These are phyloP conservation scores for Proteromonas lacertae DNA, from an alignment of 352 stramenopile species.

Conservation along the genomic window DNA sequence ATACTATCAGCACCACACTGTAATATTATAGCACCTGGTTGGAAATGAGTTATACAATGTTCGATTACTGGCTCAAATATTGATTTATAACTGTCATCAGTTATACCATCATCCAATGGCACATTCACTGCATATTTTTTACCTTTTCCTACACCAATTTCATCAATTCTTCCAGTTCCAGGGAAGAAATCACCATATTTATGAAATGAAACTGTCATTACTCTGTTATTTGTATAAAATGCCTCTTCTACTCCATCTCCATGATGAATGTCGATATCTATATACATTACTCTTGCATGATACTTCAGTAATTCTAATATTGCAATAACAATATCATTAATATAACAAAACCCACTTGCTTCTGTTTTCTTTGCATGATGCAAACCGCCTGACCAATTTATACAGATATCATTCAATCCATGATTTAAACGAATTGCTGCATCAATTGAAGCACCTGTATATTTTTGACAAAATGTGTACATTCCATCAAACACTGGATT, in stretches of 20 bases:
- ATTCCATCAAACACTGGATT: constrained; percentile 94
- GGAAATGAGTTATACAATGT: constrained; percentile 41
- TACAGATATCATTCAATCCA: constrained; percentile 62
- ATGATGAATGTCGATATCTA: constrained; percentile 97
- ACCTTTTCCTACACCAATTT: constrained; percentile 59
- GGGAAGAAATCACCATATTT: constrained; percentile 98
- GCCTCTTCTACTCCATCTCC: constrained; percentile 86
- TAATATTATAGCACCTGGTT: constrained; percentile 55
- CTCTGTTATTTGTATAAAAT: constrained; percentile 81
- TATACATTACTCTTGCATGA: constrained; percentile 84
- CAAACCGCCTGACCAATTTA: constrained; percentile 87
- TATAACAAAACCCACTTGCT: constrained; percentile 57
- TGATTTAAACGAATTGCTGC: constrained; percentile 82
- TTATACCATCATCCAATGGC: constrained; percentile 70
- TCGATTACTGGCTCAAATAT: constrained; percentile 87
- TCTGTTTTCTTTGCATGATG: constrained; percentile 94
- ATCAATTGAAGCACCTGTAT: constrained; percentile 74
- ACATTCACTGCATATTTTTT: constrained; percentile 86
- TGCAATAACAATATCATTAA: too few species aligned
- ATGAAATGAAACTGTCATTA: constrained; percentile 95
- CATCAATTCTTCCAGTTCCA: constrained; percentile 58
- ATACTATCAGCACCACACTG: constrained; percentile 87
- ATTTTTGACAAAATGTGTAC: constrained; percentile 77
- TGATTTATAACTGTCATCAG: constrained; percentile 60
- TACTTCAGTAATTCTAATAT: constrained; percentile 82